phyloP scores from a whole-genome alignment of 306 rosid genomes.

The Begonia peltatifolia region DNA sequence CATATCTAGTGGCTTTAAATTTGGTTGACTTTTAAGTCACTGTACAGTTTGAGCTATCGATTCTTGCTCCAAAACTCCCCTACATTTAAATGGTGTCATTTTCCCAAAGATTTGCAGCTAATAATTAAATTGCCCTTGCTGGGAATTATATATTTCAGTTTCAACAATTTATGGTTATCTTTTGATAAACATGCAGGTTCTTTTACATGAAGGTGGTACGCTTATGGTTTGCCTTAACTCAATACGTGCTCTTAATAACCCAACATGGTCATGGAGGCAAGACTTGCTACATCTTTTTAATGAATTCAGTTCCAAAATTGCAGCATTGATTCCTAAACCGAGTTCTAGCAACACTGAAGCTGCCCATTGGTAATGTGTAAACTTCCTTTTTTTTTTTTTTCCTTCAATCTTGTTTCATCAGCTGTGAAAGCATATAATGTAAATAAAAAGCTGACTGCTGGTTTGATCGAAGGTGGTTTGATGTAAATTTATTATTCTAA shows the following conservation, averaged over 20 bases:
- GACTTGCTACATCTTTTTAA: constrained; percentile 28
- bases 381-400: not conserved
- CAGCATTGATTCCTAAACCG: constrained; percentile 9
- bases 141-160: not conserved
- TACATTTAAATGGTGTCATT: not conserved
- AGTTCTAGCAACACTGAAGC: constrained; percentile 15
- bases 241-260: constrained; percentile 67
- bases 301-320: constrained; percentile 31
- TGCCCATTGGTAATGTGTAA: constrained; percentile 21
- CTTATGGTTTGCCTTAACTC: constrained; percentile 92
- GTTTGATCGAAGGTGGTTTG: no score
- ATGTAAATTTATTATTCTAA: no score
- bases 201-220: constrained; percentile 92
- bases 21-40: no score
- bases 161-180: not conserved
- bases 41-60: no score
- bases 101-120: not conserved
- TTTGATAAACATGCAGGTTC: constrained; percentile 51
- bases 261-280: constrained; percentile 82
- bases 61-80: not conserved
- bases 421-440: no score
- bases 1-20: not conserved
- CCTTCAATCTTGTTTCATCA: no score
- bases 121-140: no score
- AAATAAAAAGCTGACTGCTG: no score